These are phyloP conservation scores for Linum trigynum DNA, from an alignment of 345 rosid genomes.

Conservation along the genomic window DNA sequence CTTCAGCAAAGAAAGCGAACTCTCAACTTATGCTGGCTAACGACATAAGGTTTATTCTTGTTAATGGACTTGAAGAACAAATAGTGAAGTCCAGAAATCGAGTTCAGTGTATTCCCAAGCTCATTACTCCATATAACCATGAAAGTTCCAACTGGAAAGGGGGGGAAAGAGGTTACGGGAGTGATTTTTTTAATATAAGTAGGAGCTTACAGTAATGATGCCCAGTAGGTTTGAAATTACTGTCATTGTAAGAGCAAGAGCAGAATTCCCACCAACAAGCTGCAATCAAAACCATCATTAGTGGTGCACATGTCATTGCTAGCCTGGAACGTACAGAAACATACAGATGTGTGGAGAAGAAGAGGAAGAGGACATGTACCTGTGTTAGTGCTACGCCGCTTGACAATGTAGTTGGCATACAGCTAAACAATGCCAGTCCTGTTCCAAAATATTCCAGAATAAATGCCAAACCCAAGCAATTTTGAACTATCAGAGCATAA, in stretches of 20 bases:
- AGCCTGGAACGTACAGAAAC: background rate
- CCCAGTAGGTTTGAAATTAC: constrained; percentile 19
- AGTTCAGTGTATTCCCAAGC: background rate
- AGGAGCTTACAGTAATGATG: constrained; percentile 12
- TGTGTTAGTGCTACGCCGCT: constrained; percentile 22
- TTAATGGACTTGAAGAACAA: background rate
- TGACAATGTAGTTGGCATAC: constrained; percentile 23
- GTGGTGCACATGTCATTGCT: background rate
- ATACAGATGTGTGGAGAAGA: background rate
- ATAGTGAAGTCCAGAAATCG: background rate
- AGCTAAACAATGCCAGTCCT: constrained; percentile 1
- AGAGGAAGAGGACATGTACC: background rate
- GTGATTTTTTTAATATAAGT: background rate
- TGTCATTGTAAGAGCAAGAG: constrained; percentile 21
- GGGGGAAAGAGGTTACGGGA: background rate
- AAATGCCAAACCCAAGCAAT: background rate
- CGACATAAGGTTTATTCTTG: background rate
- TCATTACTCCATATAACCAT: background rate
- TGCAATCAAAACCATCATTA: background rate
- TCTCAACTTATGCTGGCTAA: background rate
- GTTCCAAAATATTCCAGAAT: background rate
- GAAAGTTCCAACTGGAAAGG: background rate
- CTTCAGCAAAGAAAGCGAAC: background rate
- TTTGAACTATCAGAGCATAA: background rate
- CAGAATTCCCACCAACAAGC: constrained; percentile 23